phyloP scores from a whole-genome alignment of 352 stramenopile species.

The Phytophthora meadii region DNA sequence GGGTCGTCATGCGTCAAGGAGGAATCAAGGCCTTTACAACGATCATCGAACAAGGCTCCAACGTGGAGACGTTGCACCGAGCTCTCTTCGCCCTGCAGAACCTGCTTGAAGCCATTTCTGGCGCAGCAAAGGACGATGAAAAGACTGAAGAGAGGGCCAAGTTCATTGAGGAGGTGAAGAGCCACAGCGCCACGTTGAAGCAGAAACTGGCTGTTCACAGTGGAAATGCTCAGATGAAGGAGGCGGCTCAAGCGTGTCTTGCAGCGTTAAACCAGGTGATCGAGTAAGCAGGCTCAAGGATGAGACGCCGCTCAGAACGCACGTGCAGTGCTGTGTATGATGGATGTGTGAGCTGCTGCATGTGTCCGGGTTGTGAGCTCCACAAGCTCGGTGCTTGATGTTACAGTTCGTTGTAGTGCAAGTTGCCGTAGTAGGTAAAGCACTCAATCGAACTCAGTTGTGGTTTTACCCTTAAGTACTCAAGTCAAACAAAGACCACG shows the following conservation, averaged over 20 bases:
- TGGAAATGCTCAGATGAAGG: slow-evolving; percentile 36
- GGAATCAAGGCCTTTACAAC: slow-evolving; percentile 61
- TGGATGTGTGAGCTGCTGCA: too few species aligned
- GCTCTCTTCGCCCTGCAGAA: slow-evolving; percentile 82
- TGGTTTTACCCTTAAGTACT: too few species aligned
- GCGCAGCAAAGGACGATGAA: slow-evolving; percentile 50
- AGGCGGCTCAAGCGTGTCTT: slow-evolving; percentile 60
- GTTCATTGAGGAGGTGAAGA: slow-evolving; percentile 52
- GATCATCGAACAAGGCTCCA: slow-evolving; percentile 58
- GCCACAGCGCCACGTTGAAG: slow-evolving; percentile 36
- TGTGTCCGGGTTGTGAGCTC: too few species aligned
- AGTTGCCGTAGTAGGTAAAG: too few species aligned
- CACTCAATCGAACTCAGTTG: too few species aligned
- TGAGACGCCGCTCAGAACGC: too few species aligned
- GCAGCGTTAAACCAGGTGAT: slow-evolving; percentile 41
- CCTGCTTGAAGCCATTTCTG: slow-evolving; percentile 55
- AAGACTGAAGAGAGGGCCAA: slow-evolving; percentile 55
- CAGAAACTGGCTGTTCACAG: slow-evolving; percentile 45
- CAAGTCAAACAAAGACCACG: too few species aligned
- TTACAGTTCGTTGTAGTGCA: too few species aligned
- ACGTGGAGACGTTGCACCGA: slow-evolving; percentile 78
- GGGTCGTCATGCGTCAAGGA: slow-evolving; percentile 73
- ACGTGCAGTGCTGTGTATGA: too few species aligned
- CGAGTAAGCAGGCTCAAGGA: slow-evolving; percentile 2
- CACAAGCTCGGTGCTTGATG: too few species aligned